Evolutionary conservation across 2,329 filamentous ascomycete genomes (phyloP), one percentile per base, ranked within the genome.

Genomic region (Alternaria sp.): DNA sequence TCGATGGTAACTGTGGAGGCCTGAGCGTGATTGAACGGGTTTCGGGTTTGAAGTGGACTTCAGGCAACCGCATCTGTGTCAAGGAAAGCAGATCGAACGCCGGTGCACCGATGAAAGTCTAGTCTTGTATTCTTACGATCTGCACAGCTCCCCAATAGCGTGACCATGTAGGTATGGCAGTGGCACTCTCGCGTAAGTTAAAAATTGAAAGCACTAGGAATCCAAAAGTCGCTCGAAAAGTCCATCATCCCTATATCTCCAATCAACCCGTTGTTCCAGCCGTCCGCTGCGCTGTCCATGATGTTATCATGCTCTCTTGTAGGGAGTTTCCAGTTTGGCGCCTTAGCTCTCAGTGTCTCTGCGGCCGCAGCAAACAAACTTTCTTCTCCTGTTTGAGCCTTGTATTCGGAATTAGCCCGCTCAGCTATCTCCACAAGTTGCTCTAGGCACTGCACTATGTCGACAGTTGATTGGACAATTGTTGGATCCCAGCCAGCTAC

Each of bases 211-310:
- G 45, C 32, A 14, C 25, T 56, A 16, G 56, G 51, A 27, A 68
- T 12, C 67, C 64, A 70, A n/a, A 70, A 67, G 14, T 70, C 63
- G 8, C 66, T 60, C 9, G 63, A 48, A 7, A 70, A 67, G 10
- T 71, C 69, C 40, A 65, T 9, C 12, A 51, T 56, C 16, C 56
- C 40, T 5, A 68, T 4, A 25, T 68, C 65, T 20, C 60, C 16
- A 3, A 44, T 45, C 16, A 56, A 48, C 4, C 56, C 54, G 1
- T 12, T 25, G 25, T 14, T 49, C 54, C 60, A 63, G 8, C 22
- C 34, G 6, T 46, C 44, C 5, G 38, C 14, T 7, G 36, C 4
- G 22, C 34, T 49, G 12, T 22, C 43, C 14, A 27, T n/a, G 11
- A 11, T 27, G 2, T 38, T 25, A 43, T 43, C 28, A 8, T 53